phyloP scores from a whole-genome alignment of 345 rosid species.

The Cardiospermum halicacabum region DNA sequence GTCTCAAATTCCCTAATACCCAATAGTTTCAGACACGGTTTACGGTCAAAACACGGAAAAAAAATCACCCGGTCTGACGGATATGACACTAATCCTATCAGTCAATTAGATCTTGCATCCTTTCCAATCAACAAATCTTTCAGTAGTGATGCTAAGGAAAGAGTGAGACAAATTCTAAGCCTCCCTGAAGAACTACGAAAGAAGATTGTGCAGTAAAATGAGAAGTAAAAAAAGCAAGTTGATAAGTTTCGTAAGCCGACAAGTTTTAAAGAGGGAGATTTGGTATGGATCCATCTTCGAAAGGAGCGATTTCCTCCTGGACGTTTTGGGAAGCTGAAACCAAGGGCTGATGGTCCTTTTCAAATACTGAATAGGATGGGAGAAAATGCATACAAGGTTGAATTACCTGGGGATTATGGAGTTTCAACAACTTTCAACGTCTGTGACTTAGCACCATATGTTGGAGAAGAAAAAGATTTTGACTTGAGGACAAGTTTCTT shows the following conservation, averaged over 20 bases:
- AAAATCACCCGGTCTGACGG: too few relatives aligned
- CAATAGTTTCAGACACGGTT: too few relatives aligned
- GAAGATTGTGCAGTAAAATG: background rate
- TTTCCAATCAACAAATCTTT: background rate
- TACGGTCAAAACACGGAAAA: too few relatives aligned
- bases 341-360: background rate
- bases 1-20: too few relatives aligned
- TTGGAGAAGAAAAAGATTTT: too few relatives aligned
- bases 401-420: too few relatives aligned
- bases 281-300: conserved; percentile 1
- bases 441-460: too few relatives aligned
- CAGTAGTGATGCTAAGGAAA: background rate
- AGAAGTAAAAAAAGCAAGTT: background rate
- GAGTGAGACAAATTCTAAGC: background rate
- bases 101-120: background rate
- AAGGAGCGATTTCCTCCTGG: background rate
- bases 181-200: background rate
- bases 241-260: background rate
- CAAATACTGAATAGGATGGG: background rate
- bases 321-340: background rate
- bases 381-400: background rate
- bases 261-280: conserved; percentile 2
- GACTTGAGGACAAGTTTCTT: too few relatives aligned
- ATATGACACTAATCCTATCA: too few relatives aligned
- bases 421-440: too few relatives aligned